A percentile compares a stretch with the other conserved stretches of the same genome.
These are phyloP conservation scores for Aspergillus novoparasiticus DNA, from an alignment of 2,329 filamentous ascomycete species.

Conservation along the genomic window DNA sequence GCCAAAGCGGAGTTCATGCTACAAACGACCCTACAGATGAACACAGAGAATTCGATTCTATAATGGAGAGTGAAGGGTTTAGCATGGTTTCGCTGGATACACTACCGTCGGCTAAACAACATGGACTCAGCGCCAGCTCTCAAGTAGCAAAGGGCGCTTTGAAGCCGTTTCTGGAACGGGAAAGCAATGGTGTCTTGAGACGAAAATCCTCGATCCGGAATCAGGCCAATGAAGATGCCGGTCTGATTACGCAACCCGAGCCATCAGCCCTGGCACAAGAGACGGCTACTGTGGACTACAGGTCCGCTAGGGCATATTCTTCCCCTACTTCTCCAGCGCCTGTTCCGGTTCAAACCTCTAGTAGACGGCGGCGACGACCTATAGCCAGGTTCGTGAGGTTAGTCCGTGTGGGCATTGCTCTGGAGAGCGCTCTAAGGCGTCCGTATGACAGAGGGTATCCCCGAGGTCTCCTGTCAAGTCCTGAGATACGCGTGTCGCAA, in stretches of 20 bases:
- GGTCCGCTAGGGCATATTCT: neutral
- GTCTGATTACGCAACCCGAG: slow-evolving; percentile 13
- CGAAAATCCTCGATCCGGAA: slow-evolving; percentile 29
- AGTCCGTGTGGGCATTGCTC: slow-evolving; percentile 40
- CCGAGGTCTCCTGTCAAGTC: slow-evolving; percentile 5
- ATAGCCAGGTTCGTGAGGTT: slow-evolving; percentile 35
- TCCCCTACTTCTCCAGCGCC: slow-evolving; percentile 19
- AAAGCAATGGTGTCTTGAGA: slow-evolving; percentile 30
- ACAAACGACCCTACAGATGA: slow-evolving; percentile 42
- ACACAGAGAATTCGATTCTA: slow-evolving; percentile 54
- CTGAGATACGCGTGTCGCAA: slow-evolving; percentile 8
- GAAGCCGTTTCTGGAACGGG: slow-evolving; percentile 32
- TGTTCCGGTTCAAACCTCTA: slow-evolving; percentile 5
- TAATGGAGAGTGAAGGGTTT: slow-evolving; percentile 60
- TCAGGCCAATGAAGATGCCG: slow-evolving; percentile 18
- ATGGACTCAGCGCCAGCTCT: slow-evolving; percentile 38
- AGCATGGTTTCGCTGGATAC: slow-evolving; percentile 61
- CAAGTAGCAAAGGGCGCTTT: slow-evolving; percentile 29
- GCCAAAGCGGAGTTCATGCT: slow-evolving; percentile 6
- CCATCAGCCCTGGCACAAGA: slow-evolving; percentile 15
- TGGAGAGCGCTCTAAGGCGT: slow-evolving; percentile 37
- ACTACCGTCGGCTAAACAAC: slow-evolving; percentile 52
- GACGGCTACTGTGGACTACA: neutral
- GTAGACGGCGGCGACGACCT: slow-evolving; percentile 20
- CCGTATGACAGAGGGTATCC: slow-evolving; percentile 7